Conservation (phyloP, 768 basidiomycete genomes). For the Mycena galericulata region DNA sequence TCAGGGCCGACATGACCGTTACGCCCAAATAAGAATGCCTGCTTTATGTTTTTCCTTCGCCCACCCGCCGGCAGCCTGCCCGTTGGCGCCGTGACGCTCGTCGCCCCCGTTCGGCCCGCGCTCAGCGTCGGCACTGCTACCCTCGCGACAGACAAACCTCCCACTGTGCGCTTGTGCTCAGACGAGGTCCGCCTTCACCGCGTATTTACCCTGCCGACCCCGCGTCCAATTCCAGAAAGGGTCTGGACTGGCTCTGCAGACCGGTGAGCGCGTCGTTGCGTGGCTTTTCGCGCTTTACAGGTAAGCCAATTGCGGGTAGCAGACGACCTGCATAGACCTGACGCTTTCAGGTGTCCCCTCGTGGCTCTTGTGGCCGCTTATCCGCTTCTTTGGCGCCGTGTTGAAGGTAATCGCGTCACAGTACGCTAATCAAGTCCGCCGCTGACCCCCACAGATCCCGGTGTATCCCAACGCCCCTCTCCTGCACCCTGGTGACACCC, state of each 20-base stretch:
- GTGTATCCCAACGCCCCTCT: slow-evolving; percentile 68
- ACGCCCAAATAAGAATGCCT: too few species aligned
- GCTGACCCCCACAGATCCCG: slow-evolving; percentile 58
- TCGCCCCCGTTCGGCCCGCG: slow-evolving; percentile 53
- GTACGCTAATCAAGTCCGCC: slow-evolving; percentile 28
- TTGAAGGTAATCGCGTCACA: slow-evolving; percentile 54
- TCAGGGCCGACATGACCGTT: too few species aligned
- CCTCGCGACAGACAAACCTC: slow-evolving; percentile 46
- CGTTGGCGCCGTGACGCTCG: slow-evolving; percentile 72
- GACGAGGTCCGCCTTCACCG: slow-evolving; percentile 75
- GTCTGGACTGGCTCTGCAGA: slow-evolving; percentile 66
- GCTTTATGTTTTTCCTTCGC: slow-evolving; percentile 11
- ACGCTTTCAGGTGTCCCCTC: slow-evolving; percentile 47
- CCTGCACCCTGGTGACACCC: slow-evolving; percentile 48
- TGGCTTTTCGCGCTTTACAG: slow-evolving; percentile 64
- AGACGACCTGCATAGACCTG: not conserved
- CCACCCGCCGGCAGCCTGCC: slow-evolving; percentile 47
- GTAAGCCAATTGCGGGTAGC: not conserved
- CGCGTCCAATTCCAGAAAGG: slow-evolving; percentile 47
- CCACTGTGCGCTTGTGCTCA: slow-evolving; percentile 64
- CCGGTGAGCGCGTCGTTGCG: slow-evolving; percentile 58
- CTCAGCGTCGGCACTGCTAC: slow-evolving; percentile 56
- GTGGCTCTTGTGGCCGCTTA: slow-evolving; percentile 62
- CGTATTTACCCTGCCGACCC: slow-evolving; percentile 71
- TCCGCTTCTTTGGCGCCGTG: slow-evolving; percentile 63